These are phyloP conservation scores for Lepidium didymum DNA, from an alignment of 345 rosid genomes.

Conservation along the genomic window DNA sequence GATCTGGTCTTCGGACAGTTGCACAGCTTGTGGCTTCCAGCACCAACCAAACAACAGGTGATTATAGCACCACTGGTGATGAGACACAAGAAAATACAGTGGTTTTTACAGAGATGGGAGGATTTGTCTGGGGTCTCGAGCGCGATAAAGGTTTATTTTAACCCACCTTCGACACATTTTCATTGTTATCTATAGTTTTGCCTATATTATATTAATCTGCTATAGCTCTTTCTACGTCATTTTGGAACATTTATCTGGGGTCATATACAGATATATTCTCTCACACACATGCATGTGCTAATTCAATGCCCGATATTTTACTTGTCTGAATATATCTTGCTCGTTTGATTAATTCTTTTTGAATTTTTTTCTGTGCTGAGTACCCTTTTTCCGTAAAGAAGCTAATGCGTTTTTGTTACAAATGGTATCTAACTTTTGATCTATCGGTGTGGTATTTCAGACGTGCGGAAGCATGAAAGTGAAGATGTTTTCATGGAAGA, in stretches of 20 bases:
- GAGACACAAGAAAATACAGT: conserved; percentile 73
- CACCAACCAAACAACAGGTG: conserved; percentile 37
- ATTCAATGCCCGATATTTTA: background rate
- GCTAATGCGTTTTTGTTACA: background rate
- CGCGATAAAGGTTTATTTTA: conserved; percentile 57
- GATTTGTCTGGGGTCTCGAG: conserved; percentile 88
- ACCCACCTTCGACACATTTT: background rate
- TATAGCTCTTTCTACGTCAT: background rate
- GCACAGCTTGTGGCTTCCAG: conserved; percentile 57
- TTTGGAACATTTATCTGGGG: background rate
- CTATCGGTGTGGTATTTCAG: conserved; percentile 39
- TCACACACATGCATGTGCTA: background rate
- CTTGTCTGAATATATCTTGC: background rate
- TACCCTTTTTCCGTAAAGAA: background rate
- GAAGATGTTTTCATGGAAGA: conserved; percentile 93
- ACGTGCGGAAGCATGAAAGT: conserved; percentile 46
- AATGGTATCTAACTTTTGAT: background rate
- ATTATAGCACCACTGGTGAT: conserved; percentile 35
- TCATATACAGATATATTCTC: background rate
- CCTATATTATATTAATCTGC: background rate
- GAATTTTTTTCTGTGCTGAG: background rate
- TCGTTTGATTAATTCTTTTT: background rate
- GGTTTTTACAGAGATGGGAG: conserved; percentile 91
- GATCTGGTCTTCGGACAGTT: conserved; percentile 66
- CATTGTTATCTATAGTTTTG: background rate